Conservation (phyloP, 2,329 filamentous ascomycete genomes). For the Fusarium siculi region DNA sequence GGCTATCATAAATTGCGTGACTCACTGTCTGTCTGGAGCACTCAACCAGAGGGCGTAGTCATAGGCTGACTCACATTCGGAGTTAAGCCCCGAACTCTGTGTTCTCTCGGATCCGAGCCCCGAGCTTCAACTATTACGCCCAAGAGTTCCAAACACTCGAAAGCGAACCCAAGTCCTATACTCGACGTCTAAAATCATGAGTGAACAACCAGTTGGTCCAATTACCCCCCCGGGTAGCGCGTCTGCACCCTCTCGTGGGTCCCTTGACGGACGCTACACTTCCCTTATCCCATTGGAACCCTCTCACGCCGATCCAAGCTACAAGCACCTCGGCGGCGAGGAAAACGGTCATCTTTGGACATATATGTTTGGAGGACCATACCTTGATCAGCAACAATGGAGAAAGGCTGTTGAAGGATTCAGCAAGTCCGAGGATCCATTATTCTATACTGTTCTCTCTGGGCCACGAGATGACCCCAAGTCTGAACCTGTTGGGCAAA, state of each 20-base stretch:
- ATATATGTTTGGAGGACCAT: slow-evolving; percentile 47
- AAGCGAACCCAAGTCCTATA: neutral
- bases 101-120: neutral
- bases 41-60: neutral
- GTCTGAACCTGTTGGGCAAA: slow-evolving; percentile 54
- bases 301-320: slow-evolving; percentile 45
- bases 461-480: slow-evolving; percentile 32
- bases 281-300: slow-evolving; percentile 45
- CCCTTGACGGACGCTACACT: slow-evolving; percentile 47
- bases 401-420: slow-evolving; percentile 32
- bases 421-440: slow-evolving; percentile 47
- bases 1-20: neutral
- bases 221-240: slow-evolving; percentile 28
- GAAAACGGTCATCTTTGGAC: slow-evolving; percentile 49
- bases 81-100: neutral
- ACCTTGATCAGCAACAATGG: slow-evolving; percentile 34
- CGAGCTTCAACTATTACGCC: neutral
- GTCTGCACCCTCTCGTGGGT: slow-evolving; percentile 19
- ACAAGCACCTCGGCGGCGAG: slow-evolving; percentile 47
- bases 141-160: neutral
- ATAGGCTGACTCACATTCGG: slow-evolving; percentile 18
- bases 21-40: neutral
- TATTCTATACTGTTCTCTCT: slow-evolving; percentile 59
- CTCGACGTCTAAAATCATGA: neutral
- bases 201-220: slow-evolving; percentile 32